Evolutionary conservation across 164 flowering plant genomes (phyloP), one percentile per base, ranked within the genome.

Genomic region (Aristolochia contorta): DNA sequence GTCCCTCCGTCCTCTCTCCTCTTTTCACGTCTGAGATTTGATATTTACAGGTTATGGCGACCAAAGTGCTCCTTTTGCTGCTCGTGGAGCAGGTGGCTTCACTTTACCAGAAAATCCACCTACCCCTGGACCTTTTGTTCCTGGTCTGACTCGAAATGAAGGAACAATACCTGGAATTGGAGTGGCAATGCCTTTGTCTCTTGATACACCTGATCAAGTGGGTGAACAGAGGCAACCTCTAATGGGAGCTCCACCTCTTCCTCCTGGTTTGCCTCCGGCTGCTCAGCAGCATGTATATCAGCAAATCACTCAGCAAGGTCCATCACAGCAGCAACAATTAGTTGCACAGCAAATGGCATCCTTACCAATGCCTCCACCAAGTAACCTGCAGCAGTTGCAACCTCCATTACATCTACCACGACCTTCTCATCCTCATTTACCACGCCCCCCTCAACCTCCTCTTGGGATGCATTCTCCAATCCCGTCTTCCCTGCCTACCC

Each of bases 151-250:
- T 46, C 87, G 99, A 63, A 94, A 82, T 74, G 99, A 94, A 57
- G 99, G 99, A 62, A 87, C 83, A 6, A 94, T 94, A 64, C 99
- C 97, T 22, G 99, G 99, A 47, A 69, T 94, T 68, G 99, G 99
- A 68, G 81, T 78, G 66, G 91, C 99, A 37, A 87, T 94, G 96
- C 95, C 97, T 3, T 72, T 89, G 24, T 71, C 88, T 18, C 73
- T 81, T 56, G 97, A 88, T 71, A 47, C 84, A 56, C 69, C 85
- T 51, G 75, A 77, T 57, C 95, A 88, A 64, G 27, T 13, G 23
- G 95, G 89, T 64, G 96, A 88, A 23, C 95, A 81, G 60, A 80
- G 77, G 77, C 97, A 79, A 56, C 77, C 79, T 54, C 60, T 76
- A 60, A 66, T 67, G 50, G 92, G 87, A 54, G 90, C 90, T 48